phyloP scores from a whole-genome alignment of 805 yeast genomes.

The Candida corydali region DNA sequence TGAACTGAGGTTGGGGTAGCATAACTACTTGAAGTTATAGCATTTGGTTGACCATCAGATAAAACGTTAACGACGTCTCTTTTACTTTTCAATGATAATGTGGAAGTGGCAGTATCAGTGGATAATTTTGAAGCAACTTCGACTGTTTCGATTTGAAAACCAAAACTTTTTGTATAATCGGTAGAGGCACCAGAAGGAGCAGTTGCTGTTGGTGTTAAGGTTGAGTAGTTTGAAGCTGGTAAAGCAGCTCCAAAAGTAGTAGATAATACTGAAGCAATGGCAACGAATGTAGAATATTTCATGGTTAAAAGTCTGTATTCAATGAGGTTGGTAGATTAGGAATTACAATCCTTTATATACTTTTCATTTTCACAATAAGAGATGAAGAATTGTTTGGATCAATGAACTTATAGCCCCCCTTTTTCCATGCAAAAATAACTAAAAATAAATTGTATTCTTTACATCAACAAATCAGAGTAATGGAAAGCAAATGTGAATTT shows the following conservation, averaged over 20 bases:
- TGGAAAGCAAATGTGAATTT: too few species aligned
- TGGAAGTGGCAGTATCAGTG: slow-evolving; percentile 4
- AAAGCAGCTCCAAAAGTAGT: slow-evolving; percentile 56
- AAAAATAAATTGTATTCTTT: too few species aligned
- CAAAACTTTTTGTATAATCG: slow-evolving; percentile 54
- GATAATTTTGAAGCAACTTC: slow-evolving; percentile 21
- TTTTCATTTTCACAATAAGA: too few species aligned
- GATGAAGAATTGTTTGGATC: too few species aligned
- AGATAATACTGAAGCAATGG: slow-evolving; percentile 35
- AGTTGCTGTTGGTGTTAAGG: slow-evolving; percentile 62
- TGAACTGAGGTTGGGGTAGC: slow-evolving; percentile 26
- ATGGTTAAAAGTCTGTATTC: too few species aligned
- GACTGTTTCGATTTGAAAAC: slow-evolving; percentile 62
- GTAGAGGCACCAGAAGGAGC: slow-evolving; percentile 50
- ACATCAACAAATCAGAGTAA: slow-evolving; percentile 2
- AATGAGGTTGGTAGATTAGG: too few species aligned
- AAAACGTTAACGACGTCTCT: slow-evolving; percentile 24
- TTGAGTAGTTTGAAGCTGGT: slow-evolving; percentile 66
- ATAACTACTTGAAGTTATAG: slow-evolving; percentile 43
- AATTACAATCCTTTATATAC: neutral
- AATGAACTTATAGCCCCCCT: too few species aligned
- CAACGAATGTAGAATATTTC: slow-evolving; percentile 17
- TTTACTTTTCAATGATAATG: slow-evolving; percentile 13
- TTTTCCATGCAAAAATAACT: too few species aligned
- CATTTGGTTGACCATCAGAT: slow-evolving; percentile 30